Evolutionary conservation across 1,139 yeast species (phyloP), one percentile per base, ranked within the genome.

Genomic region (Magnusiomyces paraingens): DNA sequence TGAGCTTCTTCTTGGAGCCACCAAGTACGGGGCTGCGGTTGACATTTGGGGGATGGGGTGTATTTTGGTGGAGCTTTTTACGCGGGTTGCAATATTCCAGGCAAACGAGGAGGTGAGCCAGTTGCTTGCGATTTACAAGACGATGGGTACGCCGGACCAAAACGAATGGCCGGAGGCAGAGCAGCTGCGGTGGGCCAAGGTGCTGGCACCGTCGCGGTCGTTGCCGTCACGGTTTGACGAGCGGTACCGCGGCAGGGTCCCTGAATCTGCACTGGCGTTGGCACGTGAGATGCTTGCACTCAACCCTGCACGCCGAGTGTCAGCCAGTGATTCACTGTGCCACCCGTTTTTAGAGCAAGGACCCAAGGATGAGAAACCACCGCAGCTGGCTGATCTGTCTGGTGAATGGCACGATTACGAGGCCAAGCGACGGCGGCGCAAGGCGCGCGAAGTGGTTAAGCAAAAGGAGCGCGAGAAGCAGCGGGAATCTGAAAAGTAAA

Each of bases 1-100:
- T 0, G 99, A 93, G 69, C 77, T 93, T 46, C 73, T 93, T 45
- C 70, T 93, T 53, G 99, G 99, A 1, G 83, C 95, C 0, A 91
- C 98, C 0, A 84, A 83, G 57, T 93, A 93, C 70, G 94, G 94
- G 0, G 74, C 91, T 47, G 96, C 88, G 62, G 94, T 93, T 12
- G 99, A 93, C 68, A 84, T 90, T 59, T 93, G 99, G 99, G 97
- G 99, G 0, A 84, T 90, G 60, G 99, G 99, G 1, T 93, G 99
- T 72, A 74, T 93, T 43, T 73, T 93, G 57, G 78, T 90, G 29
- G 99, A 93, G 66, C 70, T 93, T 46, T 90, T 88, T 66, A 79
- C 84, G 2, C 81, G 83, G 61, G 71, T 72, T 36, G 95, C 99
- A 0, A 74, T 85, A 0, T 93, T 93, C 66, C 94, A 86, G 68